Conservation (phyloP, 768 basidiomycete genomes). For the Lactarius trivialis region DNA sequence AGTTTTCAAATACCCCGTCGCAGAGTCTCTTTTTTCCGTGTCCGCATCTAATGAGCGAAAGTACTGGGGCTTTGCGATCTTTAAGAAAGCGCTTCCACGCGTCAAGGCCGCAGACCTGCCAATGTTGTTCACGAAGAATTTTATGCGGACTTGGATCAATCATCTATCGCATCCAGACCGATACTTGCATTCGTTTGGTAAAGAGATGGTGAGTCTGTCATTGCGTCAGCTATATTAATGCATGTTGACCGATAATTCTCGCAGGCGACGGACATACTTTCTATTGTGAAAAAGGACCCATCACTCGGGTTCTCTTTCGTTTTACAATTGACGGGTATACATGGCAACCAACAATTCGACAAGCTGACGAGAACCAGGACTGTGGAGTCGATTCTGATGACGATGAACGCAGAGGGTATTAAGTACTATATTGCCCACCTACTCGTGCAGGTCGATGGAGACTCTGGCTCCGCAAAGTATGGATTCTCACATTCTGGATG, state of each 20-base stretch:
- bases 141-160: slow-evolving; percentile 96
- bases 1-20: slow-evolving; percentile 3
- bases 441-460: slow-evolving; percentile 52
- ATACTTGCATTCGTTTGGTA: slow-evolving; percentile 84
- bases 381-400: slow-evolving; percentile 73
- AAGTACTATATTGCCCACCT: slow-evolving; percentile 70
- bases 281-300: slow-evolving; percentile 67
- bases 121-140: slow-evolving; percentile 88
- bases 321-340: slow-evolving; percentile 71
- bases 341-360: slow-evolving; percentile 88
- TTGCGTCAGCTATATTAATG: not conserved
- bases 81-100: slow-evolving; percentile 70
- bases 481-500: slow-evolving; percentile 15
- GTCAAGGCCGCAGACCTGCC: slow-evolving; percentile 62
- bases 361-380: slow-evolving; percentile 89
- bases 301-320: slow-evolving; percentile 80
- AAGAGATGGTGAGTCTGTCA: slow-evolving; percentile 57
- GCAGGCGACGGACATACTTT: slow-evolving; percentile 71
- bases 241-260: not conserved
- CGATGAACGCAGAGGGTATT: slow-evolving; percentile 69
- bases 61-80: slow-evolving; percentile 93
- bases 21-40: slow-evolving; percentile 82
- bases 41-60: slow-evolving; percentile 84
- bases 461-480: slow-evolving; percentile 38
- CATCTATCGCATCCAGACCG: slow-evolving; percentile 85